phyloP scores from a whole-genome alignment of 768 basidiomycete species.

The Sarcodon aspratus region DNA sequence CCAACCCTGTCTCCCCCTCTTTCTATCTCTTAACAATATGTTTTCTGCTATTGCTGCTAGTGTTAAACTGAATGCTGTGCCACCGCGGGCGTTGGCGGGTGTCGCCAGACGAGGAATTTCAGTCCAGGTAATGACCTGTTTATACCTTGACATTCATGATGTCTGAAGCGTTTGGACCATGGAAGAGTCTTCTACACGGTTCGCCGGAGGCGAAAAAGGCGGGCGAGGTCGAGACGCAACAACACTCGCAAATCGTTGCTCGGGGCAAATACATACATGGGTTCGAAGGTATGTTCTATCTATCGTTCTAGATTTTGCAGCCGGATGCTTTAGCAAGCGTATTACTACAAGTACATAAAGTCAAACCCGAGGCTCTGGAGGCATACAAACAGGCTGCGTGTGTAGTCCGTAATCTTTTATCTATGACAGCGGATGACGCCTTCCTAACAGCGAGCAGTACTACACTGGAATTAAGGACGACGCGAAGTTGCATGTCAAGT shows the following conservation, averaged over 20 bases:
- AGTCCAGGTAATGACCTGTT: background rate
- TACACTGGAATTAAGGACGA: slow-evolving; percentile 75
- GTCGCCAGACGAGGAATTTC: background rate
- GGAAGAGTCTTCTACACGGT: slow-evolving; percentile 63
- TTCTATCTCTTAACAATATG: background rate
- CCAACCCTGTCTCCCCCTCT: background rate
- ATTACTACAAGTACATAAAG: slow-evolving; percentile 59
- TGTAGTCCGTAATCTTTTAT: slow-evolving; percentile 1
- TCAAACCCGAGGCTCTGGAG: slow-evolving; percentile 69
- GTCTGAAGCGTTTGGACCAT: background rate
- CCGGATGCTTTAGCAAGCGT: background rate
- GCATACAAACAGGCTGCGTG: slow-evolving; percentile 88
- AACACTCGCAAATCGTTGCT: slow-evolving; percentile 84
- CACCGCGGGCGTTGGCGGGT: background rate
- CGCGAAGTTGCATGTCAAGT: slow-evolving; percentile 63
- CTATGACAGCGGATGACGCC: background rate
- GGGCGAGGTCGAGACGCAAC: slow-evolving; percentile 62
- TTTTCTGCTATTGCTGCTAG: background rate
- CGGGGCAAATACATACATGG: slow-evolving; percentile 92
- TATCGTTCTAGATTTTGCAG: background rate
- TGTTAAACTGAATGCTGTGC: background rate
- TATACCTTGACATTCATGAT: background rate
- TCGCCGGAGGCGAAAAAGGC: slow-evolving; percentile 81
- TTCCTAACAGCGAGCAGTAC: slow-evolving; percentile 55
- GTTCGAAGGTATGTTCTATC: slow-evolving; percentile 57